These are phyloP conservation scores for Aureobasidium sp. DNA, from an alignment of 2,329 filamentous ascomycete species.

Conservation along the genomic window DNA sequence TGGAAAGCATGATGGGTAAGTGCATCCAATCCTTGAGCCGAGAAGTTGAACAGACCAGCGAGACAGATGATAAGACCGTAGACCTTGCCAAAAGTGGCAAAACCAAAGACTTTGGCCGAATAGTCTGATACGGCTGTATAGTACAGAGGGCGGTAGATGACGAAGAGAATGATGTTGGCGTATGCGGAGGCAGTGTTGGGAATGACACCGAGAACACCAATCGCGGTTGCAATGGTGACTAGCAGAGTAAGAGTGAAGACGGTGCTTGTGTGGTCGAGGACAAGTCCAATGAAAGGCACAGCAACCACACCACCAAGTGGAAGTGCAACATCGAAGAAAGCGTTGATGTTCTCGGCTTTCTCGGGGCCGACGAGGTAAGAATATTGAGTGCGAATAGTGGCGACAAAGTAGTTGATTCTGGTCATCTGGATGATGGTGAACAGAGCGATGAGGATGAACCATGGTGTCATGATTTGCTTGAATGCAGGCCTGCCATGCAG, in stretches of 20 bases:
- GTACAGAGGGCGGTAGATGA: slow-evolving; percentile 79
- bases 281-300: slow-evolving; percentile 73
- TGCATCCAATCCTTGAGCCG: slow-evolving; percentile 70
- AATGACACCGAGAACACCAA: slow-evolving; percentile 69
- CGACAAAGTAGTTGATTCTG: slow-evolving; percentile 83
- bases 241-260: slow-evolving; percentile 61
- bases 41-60: slow-evolving; percentile 75
- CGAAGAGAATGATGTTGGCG: slow-evolving; percentile 67
- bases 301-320: slow-evolving; percentile 76
- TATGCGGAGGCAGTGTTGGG: slow-evolving; percentile 66
- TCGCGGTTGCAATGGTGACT: slow-evolving; percentile 61
- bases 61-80: slow-evolving; percentile 86
- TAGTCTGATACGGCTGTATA: slow-evolving; percentile 88
- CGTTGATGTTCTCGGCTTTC: slow-evolving; percentile 62
- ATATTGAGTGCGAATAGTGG: slow-evolving; percentile 77
- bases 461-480: slow-evolving; percentile 68
- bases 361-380: slow-evolving; percentile 59
- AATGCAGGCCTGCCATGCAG: slow-evolving; percentile 64
- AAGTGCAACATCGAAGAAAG: slow-evolving; percentile 78
- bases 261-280: slow-evolving; percentile 71
- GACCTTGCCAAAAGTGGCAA: slow-evolving; percentile 86
- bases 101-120: slow-evolving; percentile 84
- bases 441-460: slow-evolving; percentile 76
- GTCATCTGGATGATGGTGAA: slow-evolving; percentile 58
- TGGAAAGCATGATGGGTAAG: slow-evolving; percentile 65